Percentiles rank a stretch among this genome's conserved stretches.
phyloP scores from a whole-genome alignment of 768 basidiomycete genomes.

The Suillus lakei region DNA sequence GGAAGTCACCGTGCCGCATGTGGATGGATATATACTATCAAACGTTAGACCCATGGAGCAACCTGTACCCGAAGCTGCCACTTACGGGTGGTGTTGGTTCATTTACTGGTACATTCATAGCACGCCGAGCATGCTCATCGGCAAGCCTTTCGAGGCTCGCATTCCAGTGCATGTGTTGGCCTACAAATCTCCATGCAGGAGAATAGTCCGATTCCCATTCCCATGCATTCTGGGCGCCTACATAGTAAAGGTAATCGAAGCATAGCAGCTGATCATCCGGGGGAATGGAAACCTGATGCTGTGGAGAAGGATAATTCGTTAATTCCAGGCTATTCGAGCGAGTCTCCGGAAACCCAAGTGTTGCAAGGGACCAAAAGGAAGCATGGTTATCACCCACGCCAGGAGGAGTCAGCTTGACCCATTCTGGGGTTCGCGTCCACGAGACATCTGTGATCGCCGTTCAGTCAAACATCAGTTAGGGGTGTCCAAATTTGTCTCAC shows the following conservation, averaged over 20 bases:
- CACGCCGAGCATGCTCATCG: constrained; percentile 48
- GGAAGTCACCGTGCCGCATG: constrained; percentile 60
- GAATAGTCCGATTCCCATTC: constrained; percentile 62
- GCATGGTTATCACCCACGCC: constrained; percentile 24
- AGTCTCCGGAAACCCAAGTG: constrained; percentile 26
- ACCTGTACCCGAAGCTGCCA: constrained; percentile 4
- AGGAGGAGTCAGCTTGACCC: constrained; percentile 23
- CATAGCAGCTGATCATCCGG: constrained; percentile 33
- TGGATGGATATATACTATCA: constrained; percentile 61
- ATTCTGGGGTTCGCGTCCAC: constrained; percentile 28
- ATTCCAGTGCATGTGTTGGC: constrained; percentile 56
- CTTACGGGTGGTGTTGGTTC: constrained; percentile 52
- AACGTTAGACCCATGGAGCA: constrained; percentile 3
- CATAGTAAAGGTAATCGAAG: constrained; percentile 31
- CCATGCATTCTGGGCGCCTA: constrained; percentile 49
- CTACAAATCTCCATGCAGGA: constrained; percentile 62
- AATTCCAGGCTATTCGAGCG: constrained; percentile 12
- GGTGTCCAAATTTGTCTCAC: not conserved
- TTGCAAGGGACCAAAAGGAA: constrained; percentile 31
- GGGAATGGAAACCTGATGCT: constrained; percentile 17
- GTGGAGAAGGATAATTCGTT: constrained; percentile 21
- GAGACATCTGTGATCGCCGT: constrained; percentile 41
- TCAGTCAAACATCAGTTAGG: constrained; percentile 41
- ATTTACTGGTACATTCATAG: constrained; percentile 44
- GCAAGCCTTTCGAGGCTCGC: constrained; percentile 46